These are phyloP conservation scores for Tricharina praecox DNA, from an alignment of 495 filamentous ascomycete species.

Conservation along the genomic window DNA sequence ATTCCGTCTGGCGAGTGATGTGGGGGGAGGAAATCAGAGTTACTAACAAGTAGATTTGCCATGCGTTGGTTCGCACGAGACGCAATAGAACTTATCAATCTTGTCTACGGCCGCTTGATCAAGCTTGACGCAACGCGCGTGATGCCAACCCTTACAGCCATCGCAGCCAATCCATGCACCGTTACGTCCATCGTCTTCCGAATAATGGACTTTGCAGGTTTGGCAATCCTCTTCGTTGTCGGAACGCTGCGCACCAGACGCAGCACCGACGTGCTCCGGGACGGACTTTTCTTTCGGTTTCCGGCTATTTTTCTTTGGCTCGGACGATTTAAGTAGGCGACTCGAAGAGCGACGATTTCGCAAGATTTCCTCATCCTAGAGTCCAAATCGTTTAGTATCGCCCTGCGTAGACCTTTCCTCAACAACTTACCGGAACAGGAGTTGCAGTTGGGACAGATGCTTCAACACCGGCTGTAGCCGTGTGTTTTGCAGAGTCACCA, in stretches of 20 bases:
- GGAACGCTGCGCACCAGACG: neutral
- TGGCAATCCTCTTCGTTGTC: constrained; percentile 11
- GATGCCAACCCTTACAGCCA: constrained; percentile 53
- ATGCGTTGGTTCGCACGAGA: constrained; percentile 39
- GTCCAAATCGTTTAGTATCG: too few relatives aligned
- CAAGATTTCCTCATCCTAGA: too few relatives aligned
- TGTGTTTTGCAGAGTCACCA: too few relatives aligned
- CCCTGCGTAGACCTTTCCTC: too few relatives aligned
- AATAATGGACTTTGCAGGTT: constrained; percentile 18
- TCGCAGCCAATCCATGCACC: constrained; percentile 61
- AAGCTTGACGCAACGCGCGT: constrained; percentile 56
- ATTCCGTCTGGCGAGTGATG: neutral
- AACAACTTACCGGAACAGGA: too few relatives aligned
- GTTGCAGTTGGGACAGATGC: too few relatives aligned
- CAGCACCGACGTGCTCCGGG: neutral
- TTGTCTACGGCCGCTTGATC: constrained; percentile 51
- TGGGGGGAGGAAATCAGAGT: neutral
- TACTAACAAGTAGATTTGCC: constrained; percentile 53
- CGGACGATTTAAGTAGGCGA: neutral
- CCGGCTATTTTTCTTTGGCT: neutral
- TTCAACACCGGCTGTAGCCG: too few relatives aligned
- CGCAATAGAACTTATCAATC: constrained; percentile 58
- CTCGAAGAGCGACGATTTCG: neutral
- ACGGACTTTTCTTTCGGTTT: neutral
- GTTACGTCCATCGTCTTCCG: constrained; percentile 20